Evolutionary conservation across 495 filamentous ascomycete species (phyloP).

Genomic region (Tuber magnatum): DNA sequence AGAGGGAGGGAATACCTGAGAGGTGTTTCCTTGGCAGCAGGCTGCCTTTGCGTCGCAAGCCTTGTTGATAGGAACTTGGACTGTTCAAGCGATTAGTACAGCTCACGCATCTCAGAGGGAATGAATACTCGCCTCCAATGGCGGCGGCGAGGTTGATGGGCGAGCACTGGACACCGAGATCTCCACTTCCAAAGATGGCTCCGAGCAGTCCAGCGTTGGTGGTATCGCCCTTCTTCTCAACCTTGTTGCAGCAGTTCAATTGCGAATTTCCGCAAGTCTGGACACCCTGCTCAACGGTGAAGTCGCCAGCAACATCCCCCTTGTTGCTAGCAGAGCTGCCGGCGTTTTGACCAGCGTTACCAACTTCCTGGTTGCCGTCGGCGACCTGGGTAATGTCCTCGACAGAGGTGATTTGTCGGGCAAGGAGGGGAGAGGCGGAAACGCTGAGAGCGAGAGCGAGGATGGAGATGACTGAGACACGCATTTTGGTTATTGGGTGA

Average conservation of each 20-base stretch:
- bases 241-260: constrained; percentile 32
- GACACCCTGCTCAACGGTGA: constrained; percentile 16
- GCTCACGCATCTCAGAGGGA: background rate
- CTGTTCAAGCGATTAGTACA: background rate
- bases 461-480: constrained; percentile 17
- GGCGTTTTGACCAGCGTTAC: constrained; percentile 18
- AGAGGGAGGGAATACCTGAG: constrained; percentile 10
- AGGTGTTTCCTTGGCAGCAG: constrained; percentile 29
- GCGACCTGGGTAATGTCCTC: constrained; percentile 14
- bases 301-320: constrained; percentile 18
- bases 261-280: constrained; percentile 24
- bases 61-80: constrained; percentile 35
- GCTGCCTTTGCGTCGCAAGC: constrained; percentile 34
- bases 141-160: constrained; percentile 13
- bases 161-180: constrained; percentile 23
- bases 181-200: constrained; percentile 15
- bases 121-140: constrained; percentile 8
- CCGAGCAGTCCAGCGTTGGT: constrained; percentile 18
- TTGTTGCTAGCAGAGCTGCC: constrained; percentile 15
- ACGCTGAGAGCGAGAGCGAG: constrained; percentile 18
- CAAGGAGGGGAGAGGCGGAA: constrained; percentile 16
- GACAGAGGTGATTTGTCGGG: constrained; percentile 14
- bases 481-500: constrained; percentile 9
- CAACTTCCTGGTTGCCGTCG: constrained; percentile 27
- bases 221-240: constrained; percentile 28